Evolutionary conservation across 2,329 filamentous ascomycete genomes (phyloP), one percentile per base, ranked within the genome.

Genomic region (Colletotrichum australisinense): DNA sequence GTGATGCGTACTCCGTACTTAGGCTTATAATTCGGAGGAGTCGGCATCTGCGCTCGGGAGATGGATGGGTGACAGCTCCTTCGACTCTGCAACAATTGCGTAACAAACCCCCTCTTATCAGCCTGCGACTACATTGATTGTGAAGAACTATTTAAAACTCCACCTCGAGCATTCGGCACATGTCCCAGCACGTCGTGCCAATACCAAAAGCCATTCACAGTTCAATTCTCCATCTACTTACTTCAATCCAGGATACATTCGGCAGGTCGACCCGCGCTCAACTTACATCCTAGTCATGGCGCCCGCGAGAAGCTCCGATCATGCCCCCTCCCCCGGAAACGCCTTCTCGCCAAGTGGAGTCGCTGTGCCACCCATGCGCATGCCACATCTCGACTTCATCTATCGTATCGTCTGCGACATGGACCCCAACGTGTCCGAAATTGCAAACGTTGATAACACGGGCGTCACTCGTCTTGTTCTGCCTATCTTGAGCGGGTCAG

Each of bases 371-470:
- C 70, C 74, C 22, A 76, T 77, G 76, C 73, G 74, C 19, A 68
- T 72, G 72, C 75, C 76, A 32, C 73, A 77, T 46, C 63, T 78
- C 1, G 69, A 77, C 14, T 76, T 77, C 57, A 71, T 78, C 58
- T 78, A 78, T 38, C 74, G 74, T 24, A 77, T 77, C 58, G 75
- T 77, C 19, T 74, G 73, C 30, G 63, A 76, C 8, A 78, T 78
- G 75, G 68, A 75, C 22, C 67, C 65, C 7, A 42, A 42, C 8
- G 63, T 53, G 28, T 76, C 64, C n/a, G 56, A 72, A 12, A 77
- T 77, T 28, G 58, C 53, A 30, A 76, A 76, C 19, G 64, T 75
- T 3, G 73, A 75, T 19, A 71, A 69, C 28, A 73, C 67, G 1
- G 63, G 72, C 26, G n/a, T 74, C 14, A 67, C 74, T 8, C 71